A percentile compares a stretch with the other conserved stretches of the same genome.
These are phyloP conservation scores for Rheum nobile DNA, from an alignment of 148 eudicot species.

Conservation along the genomic window DNA sequence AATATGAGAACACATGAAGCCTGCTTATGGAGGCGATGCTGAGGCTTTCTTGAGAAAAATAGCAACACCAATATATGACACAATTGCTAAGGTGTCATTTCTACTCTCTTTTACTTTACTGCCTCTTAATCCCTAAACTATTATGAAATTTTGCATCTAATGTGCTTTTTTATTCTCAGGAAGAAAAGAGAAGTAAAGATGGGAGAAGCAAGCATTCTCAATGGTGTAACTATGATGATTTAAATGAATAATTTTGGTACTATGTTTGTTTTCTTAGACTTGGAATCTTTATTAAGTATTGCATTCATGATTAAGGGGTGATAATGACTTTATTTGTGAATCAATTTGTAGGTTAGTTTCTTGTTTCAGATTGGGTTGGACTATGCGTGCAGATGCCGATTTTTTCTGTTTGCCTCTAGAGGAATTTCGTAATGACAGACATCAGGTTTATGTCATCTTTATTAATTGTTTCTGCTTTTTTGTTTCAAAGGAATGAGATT, in stretches of 20 bases:
- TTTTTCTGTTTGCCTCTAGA: conserved; percentile 26
- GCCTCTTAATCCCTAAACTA: neutral
- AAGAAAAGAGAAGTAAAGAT: conserved; percentile 33
- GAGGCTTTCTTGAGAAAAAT: conserved; percentile 69
- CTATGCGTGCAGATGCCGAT: conserved; percentile 71
- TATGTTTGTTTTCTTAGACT: too few species aligned
- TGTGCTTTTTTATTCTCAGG: conserved; percentile 22
- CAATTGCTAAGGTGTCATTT: conserved; percentile 45
- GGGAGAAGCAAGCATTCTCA: conserved; percentile 43
- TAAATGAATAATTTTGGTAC: conserved; percentile 70
- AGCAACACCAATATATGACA: too few species aligned
- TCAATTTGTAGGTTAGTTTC: conserved; percentile 56
- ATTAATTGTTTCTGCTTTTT: too few species aligned
- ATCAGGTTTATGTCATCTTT: too few species aligned
- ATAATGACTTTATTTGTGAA: too few species aligned
- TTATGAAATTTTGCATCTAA: neutral
- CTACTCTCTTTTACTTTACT: neutral
- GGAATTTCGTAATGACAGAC: too few species aligned
- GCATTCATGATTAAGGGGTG: too few species aligned
- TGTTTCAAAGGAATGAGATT: too few species aligned
- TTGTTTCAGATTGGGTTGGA: conserved; percentile 65
- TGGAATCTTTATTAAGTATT: too few species aligned
- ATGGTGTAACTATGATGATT: conserved; percentile 66
- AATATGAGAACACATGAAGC: conserved; percentile 79
- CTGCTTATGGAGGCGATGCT: conserved; percentile 84